Conservation (phyloP, 1,284 basidiomycete species). For the Schizopora paradoxa region DNA sequence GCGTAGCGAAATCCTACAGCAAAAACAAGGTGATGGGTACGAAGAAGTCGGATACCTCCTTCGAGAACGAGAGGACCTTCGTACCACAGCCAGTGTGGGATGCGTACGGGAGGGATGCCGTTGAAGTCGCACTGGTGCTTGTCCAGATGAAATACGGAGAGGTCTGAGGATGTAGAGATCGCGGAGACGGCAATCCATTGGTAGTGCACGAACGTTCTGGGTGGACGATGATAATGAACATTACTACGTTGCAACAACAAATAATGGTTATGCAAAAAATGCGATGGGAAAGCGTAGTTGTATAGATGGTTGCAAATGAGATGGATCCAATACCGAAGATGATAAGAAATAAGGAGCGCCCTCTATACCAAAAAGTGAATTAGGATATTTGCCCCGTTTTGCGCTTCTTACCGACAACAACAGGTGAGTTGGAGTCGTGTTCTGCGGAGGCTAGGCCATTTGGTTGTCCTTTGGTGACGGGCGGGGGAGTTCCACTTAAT, state of each 20-base stretch:
- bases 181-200: too few relatives aligned
- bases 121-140: slow-evolving; percentile 13
- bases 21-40: too few relatives aligned
- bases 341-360: background rate
- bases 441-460: slow-evolving; percentile 14
- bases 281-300: background rate
- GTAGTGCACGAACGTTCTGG: slow-evolving; percentile 5
- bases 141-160: slow-evolving; percentile 10
- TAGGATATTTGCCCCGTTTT: slow-evolving; percentile 27
- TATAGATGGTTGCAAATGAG: background rate
- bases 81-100: too few relatives aligned
- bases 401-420: slow-evolving; percentile 32
- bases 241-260: background rate
- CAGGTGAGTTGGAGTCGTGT: slow-evolving; percentile 23
- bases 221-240: background rate
- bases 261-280: background rate
- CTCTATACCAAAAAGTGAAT: slow-evolving; percentile 13
- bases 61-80: too few relatives aligned
- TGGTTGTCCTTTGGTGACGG: too few relatives aligned
- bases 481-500: too few relatives aligned
- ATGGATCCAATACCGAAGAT: background rate
- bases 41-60: too few relatives aligned
- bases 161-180: too few relatives aligned
- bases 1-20: slow-evolving; percentile 7
- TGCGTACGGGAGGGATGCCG: slow-evolving; percentile 4